Percentiles rank a stretch among this genome's conserved stretches.
Evolutionary conservation across 2,329 filamentous ascomycete genomes (phyloP).

Genomic region (Ramularia endophylla): DNA sequence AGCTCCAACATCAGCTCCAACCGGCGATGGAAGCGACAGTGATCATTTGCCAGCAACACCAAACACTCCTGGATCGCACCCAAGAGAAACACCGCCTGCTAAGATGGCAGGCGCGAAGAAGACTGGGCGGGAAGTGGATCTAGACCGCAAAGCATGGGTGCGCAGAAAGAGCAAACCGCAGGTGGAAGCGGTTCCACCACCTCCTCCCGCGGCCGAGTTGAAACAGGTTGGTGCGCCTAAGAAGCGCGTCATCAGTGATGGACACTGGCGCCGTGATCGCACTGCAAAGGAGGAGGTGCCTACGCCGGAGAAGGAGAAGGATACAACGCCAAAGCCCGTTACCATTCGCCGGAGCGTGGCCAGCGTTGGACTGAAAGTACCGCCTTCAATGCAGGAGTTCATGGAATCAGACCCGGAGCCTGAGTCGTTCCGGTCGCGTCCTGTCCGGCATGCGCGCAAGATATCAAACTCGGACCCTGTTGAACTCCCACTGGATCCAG

Average conservation of each 20-base stretch:
- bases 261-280: constrained; percentile 60
- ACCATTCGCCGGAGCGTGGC: constrained; percentile 26
- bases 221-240: constrained; percentile 62
- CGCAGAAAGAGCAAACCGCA: constrained; percentile 29
- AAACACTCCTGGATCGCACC: constrained; percentile 1
- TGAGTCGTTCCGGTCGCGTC: constrained; percentile 18
- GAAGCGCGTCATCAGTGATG: constrained; percentile 89
- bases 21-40: neutral
- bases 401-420: constrained; percentile 22
- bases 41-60: neutral
- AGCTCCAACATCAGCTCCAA: constrained; percentile 1
- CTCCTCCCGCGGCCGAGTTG: constrained; percentile 36
- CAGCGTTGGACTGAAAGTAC: constrained; percentile 29
- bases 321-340: constrained; percentile 25
- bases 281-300: constrained; percentile 19
- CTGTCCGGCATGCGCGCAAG: constrained; percentile 19
- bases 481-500: constrained; percentile 14
- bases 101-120: constrained; percentile 14
- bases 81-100: constrained; percentile 6
- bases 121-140: constrained; percentile 26
- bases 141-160: constrained; percentile 31
- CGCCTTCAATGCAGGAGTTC: constrained; percentile 27
- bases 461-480: constrained; percentile 20
- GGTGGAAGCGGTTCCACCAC: constrained; percentile 32
- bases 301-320: constrained; percentile 20